Evolutionary conservation across 495 filamentous ascomycete species (phyloP).

Genomic region (Platismatia glauca): DNA sequence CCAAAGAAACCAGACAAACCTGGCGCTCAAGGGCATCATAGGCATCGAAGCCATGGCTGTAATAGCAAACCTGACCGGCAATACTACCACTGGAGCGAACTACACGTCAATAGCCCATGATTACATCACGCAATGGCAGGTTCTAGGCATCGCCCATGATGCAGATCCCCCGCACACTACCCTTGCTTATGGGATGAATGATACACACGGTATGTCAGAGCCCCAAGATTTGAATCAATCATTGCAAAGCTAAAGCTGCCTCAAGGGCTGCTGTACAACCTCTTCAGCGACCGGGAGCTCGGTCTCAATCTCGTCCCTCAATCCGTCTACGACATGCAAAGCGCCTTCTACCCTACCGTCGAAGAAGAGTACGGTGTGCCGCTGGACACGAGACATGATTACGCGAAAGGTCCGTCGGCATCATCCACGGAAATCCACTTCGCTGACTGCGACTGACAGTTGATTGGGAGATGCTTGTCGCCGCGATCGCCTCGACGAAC

Average conservation of each 20-base stretch:
- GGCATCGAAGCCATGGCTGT: constrained; percentile 84
- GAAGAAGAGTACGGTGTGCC: constrained; percentile 40
- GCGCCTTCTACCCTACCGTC: constrained; percentile 42
- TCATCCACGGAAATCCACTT: neutral
- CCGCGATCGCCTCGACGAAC: constrained; percentile 35
- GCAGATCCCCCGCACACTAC: constrained; percentile 65
- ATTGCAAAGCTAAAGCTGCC: neutral
- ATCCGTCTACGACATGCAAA: constrained; percentile 47
- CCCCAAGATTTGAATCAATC: neutral
- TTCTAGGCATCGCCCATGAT: constrained; percentile 60
- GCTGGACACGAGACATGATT: constrained; percentile 42
- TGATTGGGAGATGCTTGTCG: constrained; percentile 23
- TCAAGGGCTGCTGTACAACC: constrained; percentile 39
- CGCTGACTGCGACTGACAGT: neutral
- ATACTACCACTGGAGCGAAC: constrained; percentile 51
- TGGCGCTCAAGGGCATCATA: constrained; percentile 87
- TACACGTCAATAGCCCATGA: constrained; percentile 58
- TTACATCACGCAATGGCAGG: constrained; percentile 75
- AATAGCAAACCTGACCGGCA: constrained; percentile 57
- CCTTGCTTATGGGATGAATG: constrained; percentile 54
- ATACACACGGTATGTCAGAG: constrained; percentile 32
- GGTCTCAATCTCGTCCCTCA: constrained; percentile 40
- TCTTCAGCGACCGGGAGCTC: constrained; percentile 42
- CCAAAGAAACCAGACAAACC: constrained; percentile 70
- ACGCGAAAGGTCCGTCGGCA: constrained; percentile 35